Evolutionary conservation across 176 grass and related monocot genomes (phyloP).

Genomic region (Coix lacrymajobi): DNA sequence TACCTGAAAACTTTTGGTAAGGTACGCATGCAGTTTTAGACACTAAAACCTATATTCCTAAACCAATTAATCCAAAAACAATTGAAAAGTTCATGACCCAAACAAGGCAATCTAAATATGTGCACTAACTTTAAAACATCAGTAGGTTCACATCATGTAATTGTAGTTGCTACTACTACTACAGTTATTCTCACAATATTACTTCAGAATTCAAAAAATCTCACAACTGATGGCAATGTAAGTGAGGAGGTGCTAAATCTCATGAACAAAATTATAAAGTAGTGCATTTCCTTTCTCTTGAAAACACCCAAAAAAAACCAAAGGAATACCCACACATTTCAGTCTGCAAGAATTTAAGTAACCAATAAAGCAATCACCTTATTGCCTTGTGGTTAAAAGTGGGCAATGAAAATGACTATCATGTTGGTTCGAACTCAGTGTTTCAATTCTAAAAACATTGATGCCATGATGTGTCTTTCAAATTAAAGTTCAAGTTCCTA

Average conservation of each 20-base stretch:
- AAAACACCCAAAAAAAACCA: neutral
- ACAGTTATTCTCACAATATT: neutral
- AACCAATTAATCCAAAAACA: neutral
- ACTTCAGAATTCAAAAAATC: neutral
- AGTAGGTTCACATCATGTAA: neutral
- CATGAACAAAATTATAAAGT: neutral
- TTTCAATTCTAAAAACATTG: neutral
- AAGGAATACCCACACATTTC: neutral
- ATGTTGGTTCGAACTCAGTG: neutral
- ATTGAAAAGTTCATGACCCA: neutral
- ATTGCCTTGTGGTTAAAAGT: neutral
- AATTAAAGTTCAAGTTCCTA: neutral
- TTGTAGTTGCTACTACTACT: neutral
- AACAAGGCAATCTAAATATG: neutral
- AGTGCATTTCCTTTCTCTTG: neutral
- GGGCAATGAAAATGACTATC: neutral
- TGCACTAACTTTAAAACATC: neutral
- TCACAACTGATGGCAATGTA: neutral
- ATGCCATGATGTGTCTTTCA: neutral
- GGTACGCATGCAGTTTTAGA: neutral
- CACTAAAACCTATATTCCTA: neutral
- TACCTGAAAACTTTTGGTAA: neutral
- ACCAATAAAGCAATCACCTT: neutral
- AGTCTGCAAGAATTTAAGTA: neutral
- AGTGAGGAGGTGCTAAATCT: neutral